Conservation (phyloP, 495 filamentous ascomycete genomes). For the Astrothelium subdiscretum region DNA sequence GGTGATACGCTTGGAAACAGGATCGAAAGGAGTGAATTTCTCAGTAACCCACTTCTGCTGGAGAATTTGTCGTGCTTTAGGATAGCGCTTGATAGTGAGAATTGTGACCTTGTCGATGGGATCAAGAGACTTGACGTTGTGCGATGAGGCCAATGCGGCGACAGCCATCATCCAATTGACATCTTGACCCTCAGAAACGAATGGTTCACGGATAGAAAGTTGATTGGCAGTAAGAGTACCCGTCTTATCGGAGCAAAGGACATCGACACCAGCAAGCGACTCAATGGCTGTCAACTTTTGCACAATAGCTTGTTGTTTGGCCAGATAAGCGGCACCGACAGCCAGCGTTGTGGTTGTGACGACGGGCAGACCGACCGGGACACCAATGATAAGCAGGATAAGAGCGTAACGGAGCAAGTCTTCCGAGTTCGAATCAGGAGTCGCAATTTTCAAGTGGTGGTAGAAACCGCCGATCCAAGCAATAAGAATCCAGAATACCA, state of each 20-base stretch:
- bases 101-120: conserved; percentile 70
- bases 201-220: conserved; percentile 62
- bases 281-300: conserved; percentile 69
- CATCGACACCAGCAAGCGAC: conserved; percentile 64
- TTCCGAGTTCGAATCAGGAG: conserved; percentile 44
- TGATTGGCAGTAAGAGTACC: conserved; percentile 62
- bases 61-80: conserved; percentile 60
- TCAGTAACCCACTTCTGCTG: conserved; percentile 59
- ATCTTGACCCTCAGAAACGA: conserved; percentile 62
- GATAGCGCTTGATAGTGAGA: conserved; percentile 60
- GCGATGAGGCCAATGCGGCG: conserved; percentile 60
- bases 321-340: conserved; percentile 63
- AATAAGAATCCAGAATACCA: conserved; percentile 60
- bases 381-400: conserved; percentile 61
- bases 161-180: conserved; percentile 75
- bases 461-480: conserved; percentile 70
- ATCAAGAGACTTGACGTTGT: conserved; percentile 67
- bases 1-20: conserved; percentile 68
- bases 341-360: conserved; percentile 65
- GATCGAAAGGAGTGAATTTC: conserved; percentile 69
- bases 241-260: conserved; percentile 67
- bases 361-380: conserved; percentile 64
- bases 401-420: conserved; percentile 54
- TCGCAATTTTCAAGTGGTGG: conserved; percentile 57
- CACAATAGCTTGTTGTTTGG: conserved; percentile 64